Base-by-base conservation (phyloP, 2,329 filamentous ascomycete species). In the Setomelanomma holmii region DNA sequence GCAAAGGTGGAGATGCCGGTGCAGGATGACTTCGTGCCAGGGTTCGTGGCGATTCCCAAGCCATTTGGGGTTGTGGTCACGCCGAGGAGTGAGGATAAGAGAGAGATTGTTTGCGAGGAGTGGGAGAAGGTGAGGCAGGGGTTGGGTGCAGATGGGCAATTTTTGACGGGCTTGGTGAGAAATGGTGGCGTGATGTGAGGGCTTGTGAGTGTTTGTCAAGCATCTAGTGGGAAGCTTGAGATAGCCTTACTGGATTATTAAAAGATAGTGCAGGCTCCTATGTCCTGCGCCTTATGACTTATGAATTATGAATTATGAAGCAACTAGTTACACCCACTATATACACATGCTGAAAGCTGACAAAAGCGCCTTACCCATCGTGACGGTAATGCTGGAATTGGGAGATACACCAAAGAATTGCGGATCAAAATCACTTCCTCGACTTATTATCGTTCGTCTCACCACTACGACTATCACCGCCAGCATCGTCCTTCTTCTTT, bases 401-500 rank as follows among this genome's bases (percentile, higher is more conserved):
- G 3, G 27, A 30, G 27, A 30, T 30, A 8, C 27, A 30, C 27
- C 10, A 30, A 30, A 30, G 10, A 30, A n/a, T n/a, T n/a, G 10
- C 27, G 5, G 27, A 2, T 10, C 3, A 4, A 14, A 8, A 30
- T 30, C 14, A 30, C 27, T 30, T 30, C 27, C 22, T 24, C 4
- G 19, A 23, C 21, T 49, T 49, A 21, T 49, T 39, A 10, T n/a
- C 46, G 6, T 49, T 42, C 20, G 16, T 12, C 30, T 49, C 39
- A 16, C 39, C 39, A 23, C 24, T 10, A 36, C 46, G 27, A 20
- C 60, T 33, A 17, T 63, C 64, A 27, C 51, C 57, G 30, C 53
- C 51, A 21, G 64, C 63, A 16, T 59, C 63, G n/a, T 62, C 49
- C 58, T 69, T 64, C 53, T 64, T 62, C 53, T 61, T 58, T 36